Conservation (phyloP, 306 rosid genomes). For the Coriaria nepalensis region DNA sequence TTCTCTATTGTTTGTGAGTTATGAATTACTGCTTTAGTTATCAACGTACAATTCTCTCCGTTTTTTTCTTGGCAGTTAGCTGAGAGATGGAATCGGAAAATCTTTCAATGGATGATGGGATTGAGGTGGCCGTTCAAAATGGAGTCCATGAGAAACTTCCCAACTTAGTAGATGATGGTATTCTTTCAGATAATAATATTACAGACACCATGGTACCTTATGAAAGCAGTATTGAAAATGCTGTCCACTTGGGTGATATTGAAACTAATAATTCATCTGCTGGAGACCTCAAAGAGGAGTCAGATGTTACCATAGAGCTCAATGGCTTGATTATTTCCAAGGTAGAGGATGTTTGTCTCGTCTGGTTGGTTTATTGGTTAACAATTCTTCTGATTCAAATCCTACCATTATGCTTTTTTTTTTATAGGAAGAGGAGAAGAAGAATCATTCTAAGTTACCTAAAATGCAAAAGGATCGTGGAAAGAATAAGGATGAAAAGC, state of each 20-base stretch:
- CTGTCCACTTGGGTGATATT: constrained; percentile 23
- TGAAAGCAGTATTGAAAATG: constrained; percentile 28
- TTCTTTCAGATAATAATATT: constrained; percentile 21
- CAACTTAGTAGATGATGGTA: constrained; percentile 19
- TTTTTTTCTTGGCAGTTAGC: constrained; percentile 29
- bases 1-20: constrained; percentile 4
- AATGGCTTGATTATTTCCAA: constrained; percentile 36
- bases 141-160: constrained; percentile 30
- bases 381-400: constrained; percentile 12
- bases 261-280: constrained; percentile 22
- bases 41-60: background rate
- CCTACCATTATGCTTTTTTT: constrained; percentile 8
- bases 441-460: constrained; percentile 23
- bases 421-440: constrained; percentile 40
- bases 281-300: constrained; percentile 33
- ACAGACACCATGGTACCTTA: constrained; percentile 21
- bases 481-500: constrained; percentile 38
- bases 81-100: constrained; percentile 52
- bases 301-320: constrained; percentile 19
- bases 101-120: constrained; percentile 30
- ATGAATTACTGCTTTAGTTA: background rate
- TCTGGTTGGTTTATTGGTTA: constrained; percentile 5
- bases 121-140: constrained; percentile 43
- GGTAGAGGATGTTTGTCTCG: constrained; percentile 22
- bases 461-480: constrained; percentile 26